phyloP scores from a whole-genome alignment of 345 rosid genomes.

The Psidium guajava region DNA sequence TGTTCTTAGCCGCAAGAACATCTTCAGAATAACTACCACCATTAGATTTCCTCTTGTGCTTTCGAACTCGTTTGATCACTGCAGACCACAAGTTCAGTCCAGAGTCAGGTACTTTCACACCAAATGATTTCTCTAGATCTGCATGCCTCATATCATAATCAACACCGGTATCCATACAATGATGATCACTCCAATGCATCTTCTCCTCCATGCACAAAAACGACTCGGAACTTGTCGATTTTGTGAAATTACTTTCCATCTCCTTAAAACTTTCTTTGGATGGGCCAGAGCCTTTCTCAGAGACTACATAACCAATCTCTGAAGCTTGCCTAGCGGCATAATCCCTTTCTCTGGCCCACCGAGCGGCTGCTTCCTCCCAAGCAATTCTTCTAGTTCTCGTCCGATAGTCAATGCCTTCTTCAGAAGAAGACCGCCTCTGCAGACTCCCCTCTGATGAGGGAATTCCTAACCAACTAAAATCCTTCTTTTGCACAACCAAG shows the following conservation, averaged over 20 bases:
- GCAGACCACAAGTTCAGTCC: constrained; percentile 63
- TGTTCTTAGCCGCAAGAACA: constrained; percentile 46
- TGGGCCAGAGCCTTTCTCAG: constrained; percentile 26
- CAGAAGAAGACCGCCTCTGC: constrained; percentile 52
- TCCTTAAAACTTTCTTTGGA: constrained; percentile 34
- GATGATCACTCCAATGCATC: constrained; percentile 73
- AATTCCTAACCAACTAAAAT: constrained; percentile 86
- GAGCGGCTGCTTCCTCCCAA: constrained; percentile 59
- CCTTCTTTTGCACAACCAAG: constrained; percentile 75
- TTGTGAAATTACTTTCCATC: constrained; percentile 19
- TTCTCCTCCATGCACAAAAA: constrained; percentile 61
- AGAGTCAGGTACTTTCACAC: constrained; percentile 64
- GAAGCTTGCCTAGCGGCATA: constrained; percentile 68
- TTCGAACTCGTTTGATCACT: constrained; percentile 48
- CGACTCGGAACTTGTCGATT: constrained; percentile 26
- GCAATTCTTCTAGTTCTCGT: constrained; percentile 69
- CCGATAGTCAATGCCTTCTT: constrained; percentile 94
- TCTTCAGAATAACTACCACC: constrained; percentile 30
- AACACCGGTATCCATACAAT: constrained; percentile 66
- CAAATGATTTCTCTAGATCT: constrained; percentile 87
- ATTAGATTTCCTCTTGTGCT: constrained; percentile 46
- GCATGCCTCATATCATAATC: constrained; percentile 81
- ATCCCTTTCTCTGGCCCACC: constrained; percentile 56
- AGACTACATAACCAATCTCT: constrained; percentile 59
- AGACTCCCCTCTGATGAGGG: constrained; percentile 50